Percentiles rank a stretch among this genome's conserved stretches.
phyloP scores from a whole-genome alignment of 495 filamentous ascomycete species.

The Aspergillus cristatus region DNA sequence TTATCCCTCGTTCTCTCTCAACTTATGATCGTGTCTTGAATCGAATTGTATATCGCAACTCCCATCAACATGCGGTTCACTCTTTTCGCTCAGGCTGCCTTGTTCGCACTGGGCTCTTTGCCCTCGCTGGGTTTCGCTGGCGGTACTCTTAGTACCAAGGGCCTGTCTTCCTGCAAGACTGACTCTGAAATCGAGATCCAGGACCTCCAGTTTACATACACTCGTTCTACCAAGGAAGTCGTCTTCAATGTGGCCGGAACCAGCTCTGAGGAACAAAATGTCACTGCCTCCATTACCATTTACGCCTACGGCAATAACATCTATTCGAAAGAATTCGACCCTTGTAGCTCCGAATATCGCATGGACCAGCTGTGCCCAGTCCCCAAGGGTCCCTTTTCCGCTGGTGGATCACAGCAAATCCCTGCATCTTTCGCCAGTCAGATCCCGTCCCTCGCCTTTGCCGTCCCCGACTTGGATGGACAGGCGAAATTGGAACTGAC shows the following conservation, averaged over 20 bases:
- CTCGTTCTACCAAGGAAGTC: conserved; percentile 59
- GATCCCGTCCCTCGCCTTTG: conserved; percentile 87
- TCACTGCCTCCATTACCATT: conserved; percentile 68
- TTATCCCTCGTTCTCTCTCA: not conserved
- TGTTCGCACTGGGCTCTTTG: conserved; percentile 27
- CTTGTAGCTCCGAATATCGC: conserved; percentile 57
- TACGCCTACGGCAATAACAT: conserved; percentile 80
- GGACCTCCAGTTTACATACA: conserved; percentile 68
- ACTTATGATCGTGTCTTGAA: conserved; percentile 6
- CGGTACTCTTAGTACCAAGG: conserved; percentile 69
- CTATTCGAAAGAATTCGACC: conserved; percentile 73
- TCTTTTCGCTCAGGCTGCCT: conserved; percentile 6
- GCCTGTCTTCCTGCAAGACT: conserved; percentile 66
- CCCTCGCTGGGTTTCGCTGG: conserved; percentile 41
- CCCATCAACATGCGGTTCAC: conserved; percentile 18
- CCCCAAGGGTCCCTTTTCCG: conserved; percentile 63
- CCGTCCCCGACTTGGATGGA: conserved; percentile 83
- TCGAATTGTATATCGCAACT: not conserved
- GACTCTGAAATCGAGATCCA: conserved; percentile 61
- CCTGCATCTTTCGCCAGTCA: conserved; percentile 57
- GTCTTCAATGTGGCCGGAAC: conserved; percentile 78
- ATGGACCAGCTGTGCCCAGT: conserved; percentile 82
- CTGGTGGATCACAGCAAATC: conserved; percentile 58
- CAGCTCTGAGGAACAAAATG: conserved; percentile 65
- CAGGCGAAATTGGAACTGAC: conserved; percentile 70